Conservation (phyloP, 441 rosid species). For the Pelargonium hybrid region DNA sequence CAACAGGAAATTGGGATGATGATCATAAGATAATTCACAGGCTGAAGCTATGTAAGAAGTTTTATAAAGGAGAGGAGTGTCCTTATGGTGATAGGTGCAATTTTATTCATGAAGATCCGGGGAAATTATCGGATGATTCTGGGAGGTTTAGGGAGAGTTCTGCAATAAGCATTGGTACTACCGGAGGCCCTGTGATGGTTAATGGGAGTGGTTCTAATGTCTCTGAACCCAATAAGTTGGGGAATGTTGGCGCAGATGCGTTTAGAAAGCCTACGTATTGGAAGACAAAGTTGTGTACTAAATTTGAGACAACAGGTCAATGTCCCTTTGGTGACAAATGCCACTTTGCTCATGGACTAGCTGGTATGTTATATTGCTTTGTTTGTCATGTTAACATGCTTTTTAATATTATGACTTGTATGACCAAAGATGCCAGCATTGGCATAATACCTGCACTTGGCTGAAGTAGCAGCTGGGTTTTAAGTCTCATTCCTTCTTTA, state of each 20-base stretch:
- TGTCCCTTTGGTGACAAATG: conserved; percentile 88
- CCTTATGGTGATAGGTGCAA: conserved; percentile 92
- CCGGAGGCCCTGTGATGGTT: conserved; percentile 24
- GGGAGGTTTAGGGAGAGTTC: conserved; percentile 69
- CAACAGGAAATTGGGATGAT: conserved; percentile 63
- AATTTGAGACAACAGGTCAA: conserved; percentile 67
- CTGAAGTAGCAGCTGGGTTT: too few species aligned
- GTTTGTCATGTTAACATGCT: neutral
- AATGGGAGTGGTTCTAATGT: conserved; percentile 31
- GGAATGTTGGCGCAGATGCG: conserved; percentile 29
- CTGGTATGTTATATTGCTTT: conserved; percentile 41
- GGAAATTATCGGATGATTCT: conserved; percentile 63
- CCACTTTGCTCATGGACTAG: conserved; percentile 86
- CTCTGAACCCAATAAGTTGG: conserved; percentile 37
- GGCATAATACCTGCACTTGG: too few species aligned
- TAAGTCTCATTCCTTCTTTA: too few species aligned
- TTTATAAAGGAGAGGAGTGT: conserved; percentile 82
- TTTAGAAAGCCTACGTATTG: conserved; percentile 57
- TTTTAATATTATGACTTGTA: conserved; percentile 1
- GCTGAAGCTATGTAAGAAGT: conserved; percentile 94
- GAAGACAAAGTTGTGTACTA: conserved; percentile 82
- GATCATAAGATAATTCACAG: conserved; percentile 83
- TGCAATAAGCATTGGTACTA: conserved; percentile 69
- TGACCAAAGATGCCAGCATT: too few species aligned
- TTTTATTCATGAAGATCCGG: conserved; percentile 76